Percentiles rank a stretch among this genome's conserved stretches.
phyloP scores from a whole-genome alignment of 176 grass and related monocot species.

The Saccharum officinarum region DNA sequence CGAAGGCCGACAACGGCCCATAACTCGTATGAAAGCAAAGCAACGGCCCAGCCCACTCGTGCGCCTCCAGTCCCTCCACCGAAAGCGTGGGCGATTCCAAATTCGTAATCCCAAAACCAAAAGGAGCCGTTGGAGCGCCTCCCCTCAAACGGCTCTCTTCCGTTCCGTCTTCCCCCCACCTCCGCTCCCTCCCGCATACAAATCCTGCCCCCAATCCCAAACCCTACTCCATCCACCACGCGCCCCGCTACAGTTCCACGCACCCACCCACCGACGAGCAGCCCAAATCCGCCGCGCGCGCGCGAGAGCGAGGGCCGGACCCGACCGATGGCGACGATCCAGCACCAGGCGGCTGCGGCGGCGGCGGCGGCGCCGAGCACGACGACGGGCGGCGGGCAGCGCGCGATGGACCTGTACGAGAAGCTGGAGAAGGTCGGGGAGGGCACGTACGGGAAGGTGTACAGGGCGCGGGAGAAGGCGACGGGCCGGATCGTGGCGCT shows the following conservation, averaged over 20 bases:
- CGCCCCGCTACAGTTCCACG: not conserved
- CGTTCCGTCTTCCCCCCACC: constrained; percentile 19
- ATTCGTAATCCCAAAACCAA: constrained; percentile 34
- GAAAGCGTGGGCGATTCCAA: constrained; percentile 24
- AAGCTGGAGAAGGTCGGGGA: constrained; percentile 99
- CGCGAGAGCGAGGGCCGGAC: not conserved
- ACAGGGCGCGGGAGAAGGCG: constrained; percentile 93
- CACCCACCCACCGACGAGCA: not conserved
- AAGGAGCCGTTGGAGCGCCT: constrained; percentile 33
- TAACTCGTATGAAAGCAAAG: not conserved
- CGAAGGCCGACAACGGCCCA: not conserved
- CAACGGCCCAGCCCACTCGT: not conserved
- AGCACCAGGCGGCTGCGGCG: constrained; percentile 18
- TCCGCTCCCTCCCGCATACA: constrained; percentile 30
- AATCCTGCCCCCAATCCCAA: constrained; percentile 27
- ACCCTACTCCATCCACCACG: not conserved
- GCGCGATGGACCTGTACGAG: constrained; percentile 96
- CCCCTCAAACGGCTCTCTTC: constrained; percentile 40
- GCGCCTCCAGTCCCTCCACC: not conserved
- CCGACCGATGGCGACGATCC: constrained; percentile 37
- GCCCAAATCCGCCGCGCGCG: not conserved
- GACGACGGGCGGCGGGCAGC: constrained; percentile 26
- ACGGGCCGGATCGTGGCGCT: constrained; percentile 91
- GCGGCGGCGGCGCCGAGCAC: not conserved
- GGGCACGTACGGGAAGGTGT: constrained; percentile 99